phyloP scores from a whole-genome alignment of 208 protist species.

The Strigomonas oncopelti region DNA sequence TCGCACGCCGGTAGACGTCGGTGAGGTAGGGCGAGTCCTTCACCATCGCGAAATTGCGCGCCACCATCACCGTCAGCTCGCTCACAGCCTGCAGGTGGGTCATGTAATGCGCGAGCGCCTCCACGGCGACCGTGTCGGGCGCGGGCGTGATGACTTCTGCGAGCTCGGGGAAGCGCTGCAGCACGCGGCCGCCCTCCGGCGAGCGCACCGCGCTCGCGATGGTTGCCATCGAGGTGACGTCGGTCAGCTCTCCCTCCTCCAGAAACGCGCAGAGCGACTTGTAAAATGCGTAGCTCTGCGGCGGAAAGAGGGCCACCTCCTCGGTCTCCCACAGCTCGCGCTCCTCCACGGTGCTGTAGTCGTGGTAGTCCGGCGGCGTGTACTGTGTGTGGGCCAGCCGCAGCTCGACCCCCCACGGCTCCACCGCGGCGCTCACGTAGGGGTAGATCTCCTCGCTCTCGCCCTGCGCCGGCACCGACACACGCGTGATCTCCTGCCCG shows the following conservation, averaged over 20 bases:
- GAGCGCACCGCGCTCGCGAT: constrained; percentile 28
- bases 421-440: constrained; percentile 78
- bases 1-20: constrained; percentile 50
- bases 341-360: constrained; percentile 52
- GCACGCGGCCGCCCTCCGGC: constrained; percentile 27
- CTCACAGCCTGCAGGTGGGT: constrained; percentile 58
- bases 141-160: not conserved
- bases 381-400: constrained; percentile 80
- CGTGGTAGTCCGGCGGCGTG: constrained; percentile 61
- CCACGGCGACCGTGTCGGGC: not conserved
- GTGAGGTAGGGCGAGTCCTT: constrained; percentile 63
- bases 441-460: constrained; percentile 82
- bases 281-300: constrained; percentile 77
- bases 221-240: constrained; percentile 20
- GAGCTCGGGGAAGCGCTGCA: constrained; percentile 1
- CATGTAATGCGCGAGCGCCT: constrained; percentile 52
- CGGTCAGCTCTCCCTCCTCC: constrained; percentile 23
- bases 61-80: constrained; percentile 64
- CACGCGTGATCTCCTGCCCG: constrained; percentile 72
- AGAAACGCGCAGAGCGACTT: constrained; percentile 58
- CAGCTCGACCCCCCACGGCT: constrained; percentile 55
- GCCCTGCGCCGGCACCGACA: constrained; percentile 66
- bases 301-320: not conserved
- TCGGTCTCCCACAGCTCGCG: constrained; percentile 22
- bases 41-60: constrained; percentile 52